These are phyloP conservation scores for Scheffersomyces illinoinensis DNA, from an alignment of 1,139 yeast species.

Conservation along the genomic window DNA sequence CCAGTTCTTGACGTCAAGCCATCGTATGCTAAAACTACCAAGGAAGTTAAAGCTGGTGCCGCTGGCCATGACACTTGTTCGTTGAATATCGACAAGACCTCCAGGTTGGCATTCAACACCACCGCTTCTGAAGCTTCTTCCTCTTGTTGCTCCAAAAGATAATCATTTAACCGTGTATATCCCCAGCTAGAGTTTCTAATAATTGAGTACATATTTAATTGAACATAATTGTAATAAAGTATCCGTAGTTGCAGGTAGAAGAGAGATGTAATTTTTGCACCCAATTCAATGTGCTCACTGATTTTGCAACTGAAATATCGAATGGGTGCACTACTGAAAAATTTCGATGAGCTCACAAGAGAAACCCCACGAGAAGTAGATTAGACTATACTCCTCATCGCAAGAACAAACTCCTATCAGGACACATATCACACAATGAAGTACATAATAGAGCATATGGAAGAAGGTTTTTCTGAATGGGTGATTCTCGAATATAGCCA, in stretches of 20 bases:
- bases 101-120: constrained; percentile 40
- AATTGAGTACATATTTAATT: not conserved
- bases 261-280: not conserved
- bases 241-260: not conserved
- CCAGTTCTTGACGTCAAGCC: constrained; percentile 78
- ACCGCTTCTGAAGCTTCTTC: constrained; percentile 11
- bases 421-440: constrained; percentile 50
- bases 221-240: not conserved
- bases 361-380: not conserved
- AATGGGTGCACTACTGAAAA: not conserved
- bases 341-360: not conserved
- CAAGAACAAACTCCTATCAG: not conserved
- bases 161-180: not conserved
- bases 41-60: constrained; percentile 49
- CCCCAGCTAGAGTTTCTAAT: not conserved
- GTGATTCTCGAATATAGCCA: constrained; percentile 83
- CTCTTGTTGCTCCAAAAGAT: constrained; percentile 22
- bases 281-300: not conserved
- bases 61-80: constrained; percentile 37
- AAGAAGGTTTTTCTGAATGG: constrained; percentile 96
- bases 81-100: constrained; percentile 40
- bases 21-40: constrained; percentile 63
- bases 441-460: constrained; percentile 96
- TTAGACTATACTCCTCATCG: not conserved
- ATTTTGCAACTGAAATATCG: not conserved